A percentile compares a stretch with the other conserved stretches of the same genome.
Conservation (phyloP, 257 asterid species). For the Buddleja alternifolia region DNA sequence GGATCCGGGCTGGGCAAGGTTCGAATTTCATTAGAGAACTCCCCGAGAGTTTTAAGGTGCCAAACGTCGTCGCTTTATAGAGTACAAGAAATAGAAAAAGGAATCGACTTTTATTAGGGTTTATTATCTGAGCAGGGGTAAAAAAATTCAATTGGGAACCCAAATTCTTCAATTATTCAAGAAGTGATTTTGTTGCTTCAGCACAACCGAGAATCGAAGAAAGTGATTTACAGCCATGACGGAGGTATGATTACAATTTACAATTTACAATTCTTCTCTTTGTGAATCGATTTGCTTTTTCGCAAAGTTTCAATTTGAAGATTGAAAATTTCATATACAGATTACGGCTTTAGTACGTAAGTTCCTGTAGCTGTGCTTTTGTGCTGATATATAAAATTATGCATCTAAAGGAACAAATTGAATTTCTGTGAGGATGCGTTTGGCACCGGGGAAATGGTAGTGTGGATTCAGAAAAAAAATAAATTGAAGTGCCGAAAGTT, state of each 20-base stretch:
- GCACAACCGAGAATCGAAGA: constrained; percentile 19
- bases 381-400: background rate
- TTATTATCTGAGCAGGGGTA: constrained; percentile 1
- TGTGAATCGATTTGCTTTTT: background rate
- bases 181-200: constrained; percentile 1
- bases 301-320: constrained; percentile 6
- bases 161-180: constrained; percentile 15
- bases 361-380: background rate
- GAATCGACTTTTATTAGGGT: constrained; percentile 29
- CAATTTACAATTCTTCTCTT: background rate
- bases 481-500: constrained; percentile 5
- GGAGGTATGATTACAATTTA: constrained; percentile 79
- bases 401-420: background rate
- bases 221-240: constrained; percentile 69
- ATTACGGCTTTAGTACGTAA: background rate
- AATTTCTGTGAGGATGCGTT: background rate
- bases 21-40: background rate
- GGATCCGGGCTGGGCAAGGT: background rate
- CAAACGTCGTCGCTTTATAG: constrained; percentile 22
- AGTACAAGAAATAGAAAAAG: background rate
- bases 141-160: constrained; percentile 16
- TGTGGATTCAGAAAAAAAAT: constrained; percentile 9
- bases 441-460: background rate
- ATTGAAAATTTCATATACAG: background rate
- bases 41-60: background rate